Evolutionary conservation across 805 yeast genomes (phyloP).

Genomic region (Starmerella potacharoeniae): DNA sequence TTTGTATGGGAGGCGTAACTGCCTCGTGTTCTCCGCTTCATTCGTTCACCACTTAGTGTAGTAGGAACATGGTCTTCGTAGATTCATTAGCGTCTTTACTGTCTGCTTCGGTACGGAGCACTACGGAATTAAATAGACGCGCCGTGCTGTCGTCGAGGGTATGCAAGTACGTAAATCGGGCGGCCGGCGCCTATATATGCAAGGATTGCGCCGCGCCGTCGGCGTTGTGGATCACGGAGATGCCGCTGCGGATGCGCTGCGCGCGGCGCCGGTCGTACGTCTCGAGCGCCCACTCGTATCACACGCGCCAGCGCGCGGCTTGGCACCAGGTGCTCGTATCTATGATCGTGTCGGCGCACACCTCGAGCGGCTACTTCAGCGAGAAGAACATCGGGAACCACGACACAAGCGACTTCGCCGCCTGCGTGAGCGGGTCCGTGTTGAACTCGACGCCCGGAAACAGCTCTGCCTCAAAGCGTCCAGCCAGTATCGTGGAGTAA

Average conservation of each 20-base stretch:
- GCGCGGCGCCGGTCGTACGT: conserved; percentile 14
- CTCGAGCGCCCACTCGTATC: conserved; percentile 52
- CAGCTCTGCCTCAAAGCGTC: conserved; percentile 62
- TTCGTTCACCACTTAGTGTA: no score
- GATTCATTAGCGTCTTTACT: no score
- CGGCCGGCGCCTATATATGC: not conserved
- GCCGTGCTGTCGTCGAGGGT: no score
- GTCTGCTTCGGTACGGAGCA: no score
- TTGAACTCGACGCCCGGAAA: conserved; percentile 48
- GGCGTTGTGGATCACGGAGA: conserved; percentile 25
- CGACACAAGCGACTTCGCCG: conserved; percentile 37
- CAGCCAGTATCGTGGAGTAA: no score
- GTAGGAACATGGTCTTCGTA: no score
- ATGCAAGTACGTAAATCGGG: not conserved
- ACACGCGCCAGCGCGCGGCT: conserved; percentile 33
- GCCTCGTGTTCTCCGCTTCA: no score
- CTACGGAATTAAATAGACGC: no score
- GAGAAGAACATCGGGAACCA: conserved; percentile 68
- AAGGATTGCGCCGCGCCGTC: conserved; percentile 21
- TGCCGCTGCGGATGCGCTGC: conserved; percentile 19
- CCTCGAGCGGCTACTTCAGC: conserved; percentile 39
- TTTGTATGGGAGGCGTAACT: no score
- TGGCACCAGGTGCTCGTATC: conserved; percentile 43
- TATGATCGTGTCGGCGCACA: conserved; percentile 45
- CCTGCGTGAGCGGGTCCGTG: conserved; percentile 35